Evolutionary conservation across 2,329 filamentous ascomycete genomes (phyloP), one percentile per base, ranked within the genome.

Genomic region (Tolypocladium tundrense): DNA sequence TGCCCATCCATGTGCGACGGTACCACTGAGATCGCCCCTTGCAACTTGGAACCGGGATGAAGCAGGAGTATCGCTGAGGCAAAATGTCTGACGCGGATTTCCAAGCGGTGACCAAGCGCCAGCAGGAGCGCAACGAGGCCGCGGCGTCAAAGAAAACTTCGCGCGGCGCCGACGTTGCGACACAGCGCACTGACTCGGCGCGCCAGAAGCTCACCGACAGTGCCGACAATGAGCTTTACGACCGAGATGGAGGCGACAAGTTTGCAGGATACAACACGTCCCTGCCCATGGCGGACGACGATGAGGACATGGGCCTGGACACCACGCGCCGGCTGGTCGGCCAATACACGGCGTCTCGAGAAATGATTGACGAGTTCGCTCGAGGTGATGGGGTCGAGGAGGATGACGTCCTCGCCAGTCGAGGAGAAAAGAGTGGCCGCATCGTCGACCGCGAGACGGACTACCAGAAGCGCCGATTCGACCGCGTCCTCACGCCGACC

Each of bases 381-480:
- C 86, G 84, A 57, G 92, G 92, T 57, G 80, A 82, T 61, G 92
- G 90, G 50, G 90, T 93, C 33, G 93, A 96, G 70, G 93, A 97
- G 74, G 91, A 93, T 59, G 95, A 99, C 68, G 87, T 93, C 8
- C 79, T 99, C 61, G 81, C 91, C 55, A 89, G 88, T 51, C 85
- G 87, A 65, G 82, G 84, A 65, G 94, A 97, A 78, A 90, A 93
- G 75, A 90, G 91, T 71, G 91, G 88, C 59, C 87, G 93, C 66
- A 97, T 99, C 69, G 81, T 87, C 60, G 93, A 95, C 70, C 88
- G 94, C 67, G 93, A 97, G 78, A 95, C 91, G 62, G 93, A 97
- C 69, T 99, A 99, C 71, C 95, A 99, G 75, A 96, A 96, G 76
- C 90, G 92, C 64, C 86, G 92, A 60, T 95, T 96, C 72, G 87